Evolutionary conservation across 306 rosid genomes (phyloP), one percentile per base, ranked within the genome.

Genomic region (Gynostemma pentaphyllum): DNA sequence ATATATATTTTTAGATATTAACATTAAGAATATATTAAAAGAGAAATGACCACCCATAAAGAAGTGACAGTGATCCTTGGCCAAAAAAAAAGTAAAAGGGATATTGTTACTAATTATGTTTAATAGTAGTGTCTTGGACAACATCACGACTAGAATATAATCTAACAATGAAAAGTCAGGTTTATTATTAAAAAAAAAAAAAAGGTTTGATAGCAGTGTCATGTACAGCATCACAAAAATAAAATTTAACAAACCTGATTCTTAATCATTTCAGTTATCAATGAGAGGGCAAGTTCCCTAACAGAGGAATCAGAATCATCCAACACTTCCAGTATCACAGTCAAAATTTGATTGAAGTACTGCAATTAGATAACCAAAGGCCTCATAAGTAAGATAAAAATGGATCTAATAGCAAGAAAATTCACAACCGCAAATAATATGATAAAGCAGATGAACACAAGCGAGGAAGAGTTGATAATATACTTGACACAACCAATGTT

Each of bases 331-430:
- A 94, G 97, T 68, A 85, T 81, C 74, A 66, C 82, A 1, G 97
- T 89, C 85, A 94, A 73, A 69, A 94, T 94, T 78, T 94, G 99
- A 83, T 94, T 94, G 76, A 94, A 94, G 83, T 84, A 94, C 99
- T 94, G 95, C 89, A 87, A 57, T 67, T 41, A 52, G 36, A 70
- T 54, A 74, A 73, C 34, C 53, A 62, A 75, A 82, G 62, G n/a
- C n/a, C n/a, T n/a, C 29, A 67, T 65, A 51, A 68, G 68, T 64
- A 71, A 46, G 59, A 36, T 14, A 30, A 30, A 26, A 30, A 66
- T 59, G 32, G 34, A n/a, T 22, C 10, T 14, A 11, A 40, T 11
- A 7, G 19, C 27, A 39, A 60, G 42, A 60, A 26, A 59, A 59
- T 0, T 37, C 5, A 21, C 4, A 59, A 39, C 22, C 8, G 9